A percentile compares a stretch with the other conserved stretches of the same genome.
Conservation (phyloP, 768 basidiomycete genomes). For the Boletellus emodensis region DNA sequence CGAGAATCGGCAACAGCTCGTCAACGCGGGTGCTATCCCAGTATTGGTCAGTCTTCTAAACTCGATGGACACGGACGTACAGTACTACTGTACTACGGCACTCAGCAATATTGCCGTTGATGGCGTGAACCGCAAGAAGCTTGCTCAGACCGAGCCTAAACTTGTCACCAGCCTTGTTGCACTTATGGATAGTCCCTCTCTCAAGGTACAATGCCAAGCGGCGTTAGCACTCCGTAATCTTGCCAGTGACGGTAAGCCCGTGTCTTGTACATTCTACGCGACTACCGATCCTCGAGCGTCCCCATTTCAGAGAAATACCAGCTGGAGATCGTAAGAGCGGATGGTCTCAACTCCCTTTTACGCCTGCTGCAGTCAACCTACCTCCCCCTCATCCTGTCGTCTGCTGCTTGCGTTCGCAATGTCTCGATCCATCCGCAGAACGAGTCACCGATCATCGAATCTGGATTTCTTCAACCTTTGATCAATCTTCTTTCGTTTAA, state of each 20-base stretch:
- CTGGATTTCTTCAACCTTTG: constrained; percentile 92
- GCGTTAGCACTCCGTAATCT: constrained; percentile 94
- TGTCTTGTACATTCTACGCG: constrained; percentile 13
- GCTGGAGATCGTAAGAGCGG: constrained; percentile 94
- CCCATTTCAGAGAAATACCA: constrained; percentile 85
- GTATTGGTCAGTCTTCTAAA: constrained; percentile 93
- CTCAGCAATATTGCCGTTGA: constrained; percentile 98
- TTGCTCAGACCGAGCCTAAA: constrained; percentile 91
- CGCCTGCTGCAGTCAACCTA: constrained; percentile 95
- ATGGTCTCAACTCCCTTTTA: constrained; percentile 86
- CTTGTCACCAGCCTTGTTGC: constrained; percentile 89
- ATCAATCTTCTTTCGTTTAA: constrained; percentile 97
- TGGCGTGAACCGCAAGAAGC: constrained; percentile 89
- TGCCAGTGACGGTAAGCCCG: constrained; percentile 80
- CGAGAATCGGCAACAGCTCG: constrained; percentile 98
- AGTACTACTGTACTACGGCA: constrained; percentile 99
- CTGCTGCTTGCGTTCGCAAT: constrained; percentile 97
- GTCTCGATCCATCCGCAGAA: constrained; percentile 98
- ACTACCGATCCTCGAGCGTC: constrained; percentile 3
- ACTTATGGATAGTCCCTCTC: constrained; percentile 94
- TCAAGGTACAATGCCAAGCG: constrained; percentile 99
- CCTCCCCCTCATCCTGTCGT: constrained; percentile 94
- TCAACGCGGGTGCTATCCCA: constrained; percentile 97
- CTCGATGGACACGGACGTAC: constrained; percentile 97
- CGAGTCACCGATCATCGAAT: constrained; percentile 98